Conservation (phyloP, 2,329 filamentous ascomycete species). For the Dactylellina parvicollis region DNA sequence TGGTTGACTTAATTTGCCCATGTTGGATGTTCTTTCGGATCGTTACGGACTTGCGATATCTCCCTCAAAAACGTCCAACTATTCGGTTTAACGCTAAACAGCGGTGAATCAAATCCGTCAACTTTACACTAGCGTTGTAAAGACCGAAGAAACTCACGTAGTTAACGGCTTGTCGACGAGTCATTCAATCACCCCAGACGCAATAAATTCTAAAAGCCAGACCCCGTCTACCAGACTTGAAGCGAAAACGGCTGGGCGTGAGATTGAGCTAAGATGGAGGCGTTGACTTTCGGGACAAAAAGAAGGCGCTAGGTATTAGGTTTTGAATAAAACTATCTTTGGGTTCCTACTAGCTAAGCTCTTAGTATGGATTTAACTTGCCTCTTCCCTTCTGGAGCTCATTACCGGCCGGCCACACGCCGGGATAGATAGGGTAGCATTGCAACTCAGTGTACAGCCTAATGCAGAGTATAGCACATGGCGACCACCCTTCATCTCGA, state of each 20-base stretch:
- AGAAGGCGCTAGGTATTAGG: not conserved
- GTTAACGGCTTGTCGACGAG: not conserved
- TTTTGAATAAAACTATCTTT: too few species aligned
- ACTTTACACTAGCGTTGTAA: not conserved
- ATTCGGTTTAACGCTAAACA: not conserved
- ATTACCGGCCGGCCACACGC: too few species aligned
- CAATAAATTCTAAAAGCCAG: not conserved
- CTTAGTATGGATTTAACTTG: not conserved
- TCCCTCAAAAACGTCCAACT: not conserved
- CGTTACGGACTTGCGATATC: not conserved
- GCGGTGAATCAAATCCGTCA: not conserved
- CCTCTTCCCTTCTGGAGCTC: too few species aligned
- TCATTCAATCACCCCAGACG: not conserved
- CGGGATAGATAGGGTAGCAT: too few species aligned
- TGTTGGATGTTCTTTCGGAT: not conserved
- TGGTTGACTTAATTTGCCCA: not conserved
- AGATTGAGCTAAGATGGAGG: conserved; percentile 6
- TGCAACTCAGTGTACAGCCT: too few species aligned
- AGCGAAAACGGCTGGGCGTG: not conserved
- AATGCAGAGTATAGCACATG: too few species aligned
- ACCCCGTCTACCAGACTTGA: not conserved
- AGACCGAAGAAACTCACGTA: not conserved
- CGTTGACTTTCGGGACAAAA: not conserved
- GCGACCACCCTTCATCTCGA: too few species aligned
- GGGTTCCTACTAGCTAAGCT: not conserved